phyloP scores from a whole-genome alignment of 2,329 filamentous ascomycete genomes.

The Phaeosphaeria sp. region DNA sequence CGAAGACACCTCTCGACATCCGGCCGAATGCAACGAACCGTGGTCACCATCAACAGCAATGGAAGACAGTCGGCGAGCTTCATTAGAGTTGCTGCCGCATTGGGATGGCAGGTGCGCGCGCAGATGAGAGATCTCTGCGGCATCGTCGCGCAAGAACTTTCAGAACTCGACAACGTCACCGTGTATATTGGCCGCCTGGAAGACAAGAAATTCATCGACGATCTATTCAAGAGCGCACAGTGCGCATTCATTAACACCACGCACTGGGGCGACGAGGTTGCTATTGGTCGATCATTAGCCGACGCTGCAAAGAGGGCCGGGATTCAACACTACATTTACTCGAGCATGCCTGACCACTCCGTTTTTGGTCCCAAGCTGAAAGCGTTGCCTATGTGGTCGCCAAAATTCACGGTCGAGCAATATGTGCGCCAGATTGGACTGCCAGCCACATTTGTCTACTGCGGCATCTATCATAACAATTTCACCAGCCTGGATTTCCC shows the following conservation, averaged over 20 bases:
- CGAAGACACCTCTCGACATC: constrained; percentile 2
- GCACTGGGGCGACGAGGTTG: constrained; percentile 92
- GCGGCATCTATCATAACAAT: constrained; percentile 99
- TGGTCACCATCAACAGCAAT: constrained; percentile 92
- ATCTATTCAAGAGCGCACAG: constrained; percentile 83
- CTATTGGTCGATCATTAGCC: constrained; percentile 85
- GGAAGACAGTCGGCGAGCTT: constrained; percentile 95
- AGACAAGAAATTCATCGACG: constrained; percentile 77
- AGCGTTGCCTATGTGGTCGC: constrained; percentile 86
- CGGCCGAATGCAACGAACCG: constrained; percentile 64
- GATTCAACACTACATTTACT: constrained; percentile 93
- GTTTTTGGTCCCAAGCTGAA: constrained; percentile 80
- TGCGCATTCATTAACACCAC: constrained; percentile 98
- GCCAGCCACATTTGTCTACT: constrained; percentile 91
- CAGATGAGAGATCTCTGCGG: constrained; percentile 88
- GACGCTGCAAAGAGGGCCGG: constrained; percentile 86
- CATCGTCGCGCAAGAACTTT: constrained; percentile 86
- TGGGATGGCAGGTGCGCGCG: constrained; percentile 91
- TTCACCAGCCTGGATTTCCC: constrained; percentile 94
- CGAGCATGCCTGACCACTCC: constrained; percentile 94
- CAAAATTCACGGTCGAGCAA: constrained; percentile 91
- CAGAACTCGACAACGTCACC: constrained; percentile 80
- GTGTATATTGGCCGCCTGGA: constrained; percentile 70
- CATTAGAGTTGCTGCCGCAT: constrained; percentile 89
- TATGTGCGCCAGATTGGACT: constrained; percentile 84